Evolutionary conservation across 108 stramenopile species (phyloP), one percentile per base, ranked within the genome.

Genomic region (Conticribra guillardii): DNA sequence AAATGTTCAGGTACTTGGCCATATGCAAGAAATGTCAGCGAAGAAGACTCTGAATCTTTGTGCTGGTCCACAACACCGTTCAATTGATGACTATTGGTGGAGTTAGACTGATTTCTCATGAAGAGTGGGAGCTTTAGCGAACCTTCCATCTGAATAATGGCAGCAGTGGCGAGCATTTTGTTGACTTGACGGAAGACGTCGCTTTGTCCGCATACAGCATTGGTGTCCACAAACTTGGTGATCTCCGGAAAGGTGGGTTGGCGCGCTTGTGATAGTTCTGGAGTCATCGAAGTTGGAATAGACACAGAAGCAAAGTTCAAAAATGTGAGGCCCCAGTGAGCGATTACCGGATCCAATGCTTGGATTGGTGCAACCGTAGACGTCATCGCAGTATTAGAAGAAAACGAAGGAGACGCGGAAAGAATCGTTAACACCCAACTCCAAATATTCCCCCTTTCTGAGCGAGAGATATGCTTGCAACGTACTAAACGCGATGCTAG

Each of bases 131-230:
- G 2, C 44, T 48, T 54, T 27, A 77, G 54, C 19, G 63, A 55
- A 65, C 58, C 55, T 47, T 77, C 76, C 69, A 69, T 64, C 55
- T 77, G 76, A 33, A 77, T 59, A 14, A 77, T 44, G 46, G 60
- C 69, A 0, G 76, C 64, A 63, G 68, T 63, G 48, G 76, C 76
- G 19, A 77, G 69, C 76, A 77, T 77, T 64, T 77, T 77, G 55
- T 77, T 77, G 32, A 77, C 76, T 51, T 69, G 63, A 48, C 56
- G 63, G n/a, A 70, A 70, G 17, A 77, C 62, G 18, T 77, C 76
- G 22, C 55, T 64, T 47, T 66, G 47, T 3, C 76, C 68, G 57
- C 76, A 77, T 4, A 77, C 69, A 49, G 64, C 15, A 28, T 63
- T 56, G n/a, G 49, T 46, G 0, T 77, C 76, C 9, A 70, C 58